phyloP scores from a whole-genome alignment of 208 protist genomes.

The Lotmaria passim region DNA sequence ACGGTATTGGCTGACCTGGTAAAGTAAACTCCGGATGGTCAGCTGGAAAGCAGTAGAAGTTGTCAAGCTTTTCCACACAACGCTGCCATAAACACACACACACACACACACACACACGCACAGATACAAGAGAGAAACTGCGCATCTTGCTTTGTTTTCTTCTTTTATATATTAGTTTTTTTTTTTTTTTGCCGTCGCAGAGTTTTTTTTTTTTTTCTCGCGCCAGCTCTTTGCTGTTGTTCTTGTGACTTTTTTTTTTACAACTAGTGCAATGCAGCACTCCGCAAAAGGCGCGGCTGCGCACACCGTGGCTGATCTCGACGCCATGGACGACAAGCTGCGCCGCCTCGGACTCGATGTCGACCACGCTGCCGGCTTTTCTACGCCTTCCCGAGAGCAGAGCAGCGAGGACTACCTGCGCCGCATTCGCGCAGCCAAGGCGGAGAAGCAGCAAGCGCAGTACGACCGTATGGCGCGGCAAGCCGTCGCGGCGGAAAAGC shows the following conservation, averaged over 20 bases:
- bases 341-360: constrained; percentile 61
- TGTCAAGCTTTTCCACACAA: too few relatives aligned
- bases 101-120: too few relatives aligned
- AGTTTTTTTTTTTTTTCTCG: background rate
- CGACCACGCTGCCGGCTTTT: constrained; percentile 24
- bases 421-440: constrained; percentile 55
- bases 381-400: background rate
- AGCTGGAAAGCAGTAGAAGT: too few relatives aligned
- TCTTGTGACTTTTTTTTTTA: background rate
- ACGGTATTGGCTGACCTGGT: too few relatives aligned
- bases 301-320: constrained; percentile 53
- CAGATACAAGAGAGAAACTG: too few relatives aligned
- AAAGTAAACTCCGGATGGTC: too few relatives aligned
- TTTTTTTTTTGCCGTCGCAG: background rate
- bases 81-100: too few relatives aligned
- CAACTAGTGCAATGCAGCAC: constrained; percentile 15
- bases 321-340: constrained; percentile 83
- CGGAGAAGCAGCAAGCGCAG: constrained; percentile 52
- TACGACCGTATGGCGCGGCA: constrained; percentile 70
- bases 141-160: too few relatives aligned
- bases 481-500: constrained; percentile 54
- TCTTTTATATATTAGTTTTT: too few relatives aligned
- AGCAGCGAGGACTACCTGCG: constrained; percentile 55
- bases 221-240: background rate
- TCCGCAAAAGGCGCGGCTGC: constrained; percentile 22